A percentile compares a stretch with the other conserved stretches of the same genome.
Conservation (phyloP, 768 basidiomycete genomes). For the Antrodiella citrinella region DNA sequence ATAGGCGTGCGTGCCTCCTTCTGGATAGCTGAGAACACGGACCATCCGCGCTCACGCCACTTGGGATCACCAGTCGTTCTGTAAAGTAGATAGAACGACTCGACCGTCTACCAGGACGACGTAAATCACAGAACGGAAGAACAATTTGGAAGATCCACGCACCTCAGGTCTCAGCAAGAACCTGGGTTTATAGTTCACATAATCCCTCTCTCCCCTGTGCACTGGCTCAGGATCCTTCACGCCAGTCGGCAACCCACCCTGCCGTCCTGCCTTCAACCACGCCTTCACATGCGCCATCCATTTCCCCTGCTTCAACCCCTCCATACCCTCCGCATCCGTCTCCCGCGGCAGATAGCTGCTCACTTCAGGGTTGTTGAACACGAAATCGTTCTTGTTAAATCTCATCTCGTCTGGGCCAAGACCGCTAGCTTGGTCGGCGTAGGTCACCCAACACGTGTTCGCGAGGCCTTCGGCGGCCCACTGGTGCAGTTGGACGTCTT, state of each 20-base stretch:
- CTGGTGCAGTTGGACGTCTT: slow-evolving; percentile 43
- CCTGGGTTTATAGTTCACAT: slow-evolving; percentile 33
- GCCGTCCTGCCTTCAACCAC: slow-evolving; percentile 28
- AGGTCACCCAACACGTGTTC: slow-evolving; percentile 64
- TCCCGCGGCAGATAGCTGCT: slow-evolving; percentile 2
- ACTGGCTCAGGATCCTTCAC: slow-evolving; percentile 34
- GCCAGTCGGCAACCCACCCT: slow-evolving; percentile 41
- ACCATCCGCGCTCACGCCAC: slow-evolving; percentile 71
- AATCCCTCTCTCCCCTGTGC: slow-evolving; percentile 35
- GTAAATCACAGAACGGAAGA: slow-evolving; percentile 26
- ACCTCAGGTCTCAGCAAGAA: slow-evolving; percentile 71
- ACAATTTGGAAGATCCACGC: not conserved
- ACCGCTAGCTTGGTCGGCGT: slow-evolving; percentile 63
- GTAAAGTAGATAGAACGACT: slow-evolving; percentile 68
- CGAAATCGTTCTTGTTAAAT: not conserved
- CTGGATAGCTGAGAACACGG: slow-evolving; percentile 64
- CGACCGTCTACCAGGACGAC: slow-evolving; percentile 44
- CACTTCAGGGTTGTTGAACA: slow-evolving; percentile 3
- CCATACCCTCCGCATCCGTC: not conserved
- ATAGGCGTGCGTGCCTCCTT: slow-evolving; percentile 43
- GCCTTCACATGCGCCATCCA: slow-evolving; percentile 36
- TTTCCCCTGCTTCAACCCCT: slow-evolving; percentile 33
- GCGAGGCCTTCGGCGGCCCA: slow-evolving; percentile 79
- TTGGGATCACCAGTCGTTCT: slow-evolving; percentile 55
- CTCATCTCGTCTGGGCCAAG: slow-evolving; percentile 57